Evolutionary conservation across 1,139 yeast species (phyloP), one percentile per base, ranked within the genome.

Genomic region (Scheffersomyces titani): DNA sequence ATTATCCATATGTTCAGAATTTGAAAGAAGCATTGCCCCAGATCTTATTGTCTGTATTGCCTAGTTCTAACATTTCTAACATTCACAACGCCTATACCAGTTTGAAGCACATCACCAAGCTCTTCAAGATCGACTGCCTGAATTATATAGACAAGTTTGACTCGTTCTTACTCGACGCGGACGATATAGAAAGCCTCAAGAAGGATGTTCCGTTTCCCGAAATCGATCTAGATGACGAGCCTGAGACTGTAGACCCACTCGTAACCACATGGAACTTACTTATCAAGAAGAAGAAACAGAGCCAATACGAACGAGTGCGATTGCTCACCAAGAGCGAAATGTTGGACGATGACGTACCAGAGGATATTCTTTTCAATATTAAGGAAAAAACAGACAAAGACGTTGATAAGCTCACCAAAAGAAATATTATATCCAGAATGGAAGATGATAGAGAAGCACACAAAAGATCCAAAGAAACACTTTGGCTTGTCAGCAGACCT

Each of bases 371-470:
- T 66, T 79, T 79, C 61, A 65, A 66, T 53, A 54, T 70, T n/a
- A 62, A 73, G 51, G 71, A 68, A 2, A 70, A 70, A 52, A 68
- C 65, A 19, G 71, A 65, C 46, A 61, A 59, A 18, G 61, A 69
- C 40, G 61, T 69, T 50, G 64, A 69, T 47, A 63, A 70, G 52
- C 67, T 82, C 16, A 70, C 86, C 1, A 80, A 79, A 56, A 80
- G 82, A 52, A 89, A 88, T 62, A 86, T 89, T 16, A 69, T 89
- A n/a, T 77, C 83, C 47, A 76, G 97, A 58, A 90, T 92, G 86
- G 97, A 92, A 68, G 94, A 89, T 60, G 97, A 92, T 68, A 75
- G 97, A 62, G 97, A 92, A 68, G 77, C 94, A 7, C 92, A 89
- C 63, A 92, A 92, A 67, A 80, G 90, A 58, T 83, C 89, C 18